Conservation (phyloP, 2,329 filamentous ascomycete genomes). For the Phyllosticta citriasiana region DNA sequence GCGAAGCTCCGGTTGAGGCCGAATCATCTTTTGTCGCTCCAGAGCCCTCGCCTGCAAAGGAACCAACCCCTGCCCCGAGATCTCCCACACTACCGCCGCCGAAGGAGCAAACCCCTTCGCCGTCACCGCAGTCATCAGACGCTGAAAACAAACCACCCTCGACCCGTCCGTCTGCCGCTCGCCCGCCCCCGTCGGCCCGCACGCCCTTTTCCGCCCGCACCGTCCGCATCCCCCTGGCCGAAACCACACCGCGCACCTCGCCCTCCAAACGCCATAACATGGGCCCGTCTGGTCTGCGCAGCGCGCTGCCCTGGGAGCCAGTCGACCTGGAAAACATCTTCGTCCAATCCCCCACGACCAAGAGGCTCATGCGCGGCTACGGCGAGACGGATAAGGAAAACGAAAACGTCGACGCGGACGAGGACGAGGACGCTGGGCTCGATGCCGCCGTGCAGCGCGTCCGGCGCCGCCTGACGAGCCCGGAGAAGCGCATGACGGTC, state of each 20-base stretch:
- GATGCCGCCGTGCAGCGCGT: constrained; percentile 39
- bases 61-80: background rate
- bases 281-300: constrained; percentile 38
- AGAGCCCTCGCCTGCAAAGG: background rate
- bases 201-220: constrained; percentile 3
- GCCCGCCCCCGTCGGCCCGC: constrained; percentile 11
- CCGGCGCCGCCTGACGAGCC: constrained; percentile 55
- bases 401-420: constrained; percentile 14
- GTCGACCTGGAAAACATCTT: constrained; percentile 69
- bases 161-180: constrained; percentile 42
- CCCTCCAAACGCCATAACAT: constrained; percentile 34
- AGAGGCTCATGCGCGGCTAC: constrained; percentile 12
- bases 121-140: constrained; percentile 66
- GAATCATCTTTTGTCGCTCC: background rate
- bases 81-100: constrained; percentile 1
- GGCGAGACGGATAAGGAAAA: constrained; percentile 14
- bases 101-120: constrained; percentile 43
- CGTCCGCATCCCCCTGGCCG: constrained; percentile 26
- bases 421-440: constrained; percentile 8
- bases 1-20: background rate
- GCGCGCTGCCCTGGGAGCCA: constrained; percentile 56
- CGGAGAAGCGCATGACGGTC: constrained; percentile 83
- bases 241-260: constrained; percentile 27
- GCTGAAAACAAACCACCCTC: constrained; percentile 72
- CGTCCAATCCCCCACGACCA: constrained; percentile 29